A percentile compares a stretch with the other conserved stretches of the same genome.
Evolutionary conservation across 305 asterid genomes (phyloP).

Genomic region (Rubia balearica): DNA sequence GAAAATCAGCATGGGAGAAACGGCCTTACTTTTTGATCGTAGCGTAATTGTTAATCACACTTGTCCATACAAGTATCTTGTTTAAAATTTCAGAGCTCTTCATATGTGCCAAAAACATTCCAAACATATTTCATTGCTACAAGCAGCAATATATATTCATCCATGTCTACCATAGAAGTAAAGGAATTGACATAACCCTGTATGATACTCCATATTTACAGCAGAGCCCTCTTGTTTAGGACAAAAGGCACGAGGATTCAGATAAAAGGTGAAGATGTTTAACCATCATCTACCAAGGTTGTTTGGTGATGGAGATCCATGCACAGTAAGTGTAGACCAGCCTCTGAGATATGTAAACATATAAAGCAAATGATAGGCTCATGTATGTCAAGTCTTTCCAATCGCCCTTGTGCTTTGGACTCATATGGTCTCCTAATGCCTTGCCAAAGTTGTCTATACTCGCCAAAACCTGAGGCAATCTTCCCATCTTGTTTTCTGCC

Average conservation of each 20-base stretch:
- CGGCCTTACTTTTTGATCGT: no score
- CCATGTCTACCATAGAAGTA: background rate
- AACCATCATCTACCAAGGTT: slow-evolving; percentile 31
- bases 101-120: no score
- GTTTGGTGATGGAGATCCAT: slow-evolving; percentile 53
- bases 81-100: no score
- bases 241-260: background rate
- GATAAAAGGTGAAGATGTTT: background rate
- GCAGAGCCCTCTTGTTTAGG: background rate
- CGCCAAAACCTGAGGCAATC: slow-evolving; percentile 23
- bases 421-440: slow-evolving; percentile 47
- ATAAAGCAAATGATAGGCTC: slow-evolving; percentile 85
- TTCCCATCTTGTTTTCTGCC: slow-evolving; percentile 20
- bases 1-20: no score
- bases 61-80: no score
- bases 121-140: background rate
- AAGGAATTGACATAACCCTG: background rate
- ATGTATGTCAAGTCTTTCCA: slow-evolving; percentile 78
- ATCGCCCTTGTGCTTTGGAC: slow-evolving; percentile 81
- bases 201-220: background rate
- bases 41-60: no score
- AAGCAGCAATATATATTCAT: background rate
- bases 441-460: slow-evolving; percentile 46
- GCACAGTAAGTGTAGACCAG: slow-evolving; percentile 88
- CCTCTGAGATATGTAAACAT: slow-evolving; percentile 85